phyloP scores from a whole-genome alignment of 1,284 basidiomycete species.

The Cryptococcus sp. region DNA sequence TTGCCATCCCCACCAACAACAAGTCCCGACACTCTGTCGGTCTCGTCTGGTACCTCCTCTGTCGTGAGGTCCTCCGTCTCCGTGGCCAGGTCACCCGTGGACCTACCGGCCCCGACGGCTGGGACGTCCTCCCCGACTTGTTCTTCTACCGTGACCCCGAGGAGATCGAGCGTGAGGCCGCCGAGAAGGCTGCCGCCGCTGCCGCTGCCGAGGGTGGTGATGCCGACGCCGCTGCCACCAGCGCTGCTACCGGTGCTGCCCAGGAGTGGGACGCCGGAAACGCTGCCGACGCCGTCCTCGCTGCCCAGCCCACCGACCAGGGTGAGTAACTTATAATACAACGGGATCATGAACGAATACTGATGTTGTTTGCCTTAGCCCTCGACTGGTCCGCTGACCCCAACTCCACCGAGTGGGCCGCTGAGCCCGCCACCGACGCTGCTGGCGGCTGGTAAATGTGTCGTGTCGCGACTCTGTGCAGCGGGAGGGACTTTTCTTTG shows the following conservation, averaged over 20 bases:
- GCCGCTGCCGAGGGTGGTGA: slow-evolving; percentile 63
- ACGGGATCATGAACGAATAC: not conserved
- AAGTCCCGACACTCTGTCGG: slow-evolving; percentile 96
- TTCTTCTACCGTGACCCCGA: slow-evolving; percentile 99
- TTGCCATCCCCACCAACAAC: slow-evolving; percentile 99
- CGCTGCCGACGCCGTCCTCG: slow-evolving; percentile 71
- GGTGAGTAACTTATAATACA: slow-evolving; percentile 57
- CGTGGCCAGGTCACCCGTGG: slow-evolving; percentile 89
- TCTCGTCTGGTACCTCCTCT: slow-evolving; percentile 98
- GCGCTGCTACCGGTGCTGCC: slow-evolving; percentile 53
- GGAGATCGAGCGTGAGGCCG: slow-evolving; percentile 95
- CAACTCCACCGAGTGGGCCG: slow-evolving; percentile 35
- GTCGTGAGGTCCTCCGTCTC: slow-evolving; percentile 94
- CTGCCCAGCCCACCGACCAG: slow-evolving; percentile 73
- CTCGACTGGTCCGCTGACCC: slow-evolving; percentile 59
- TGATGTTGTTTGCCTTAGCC: slow-evolving; percentile 51
- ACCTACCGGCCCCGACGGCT: slow-evolving; percentile 79
- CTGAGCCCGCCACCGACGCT: slow-evolving; percentile 33
- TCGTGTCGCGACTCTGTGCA: slow-evolving; percentile 1
- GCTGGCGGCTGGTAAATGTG: slow-evolving; percentile 37
- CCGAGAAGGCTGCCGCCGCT: slow-evolving; percentile 82
- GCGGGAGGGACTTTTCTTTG: not conserved
- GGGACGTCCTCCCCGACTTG: slow-evolving; percentile 99
- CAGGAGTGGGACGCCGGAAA: slow-evolving; percentile 77
- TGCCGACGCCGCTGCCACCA: slow-evolving; percentile 56